These are phyloP conservation scores for Monosporozyma unispora DNA, from an alignment of 805 yeast species.

Conservation along the genomic window DNA sequence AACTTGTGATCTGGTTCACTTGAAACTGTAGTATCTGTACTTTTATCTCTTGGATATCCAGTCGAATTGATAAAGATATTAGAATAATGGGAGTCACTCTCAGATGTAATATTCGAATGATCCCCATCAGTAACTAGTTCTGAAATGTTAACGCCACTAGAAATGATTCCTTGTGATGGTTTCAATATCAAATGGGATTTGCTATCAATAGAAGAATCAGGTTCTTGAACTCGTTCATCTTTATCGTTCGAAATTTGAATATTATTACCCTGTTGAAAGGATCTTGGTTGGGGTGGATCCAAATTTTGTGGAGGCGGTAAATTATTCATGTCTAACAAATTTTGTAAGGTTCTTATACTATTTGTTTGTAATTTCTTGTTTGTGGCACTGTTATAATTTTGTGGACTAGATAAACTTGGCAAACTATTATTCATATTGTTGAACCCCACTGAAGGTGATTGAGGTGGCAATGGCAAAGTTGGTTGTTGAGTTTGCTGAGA, in stretches of 20 bases:
- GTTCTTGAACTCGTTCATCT: not conserved
- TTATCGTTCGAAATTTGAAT: not conserved
- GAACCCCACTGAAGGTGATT: not conserved
- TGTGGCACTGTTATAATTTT: not conserved
- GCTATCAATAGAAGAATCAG: not conserved
- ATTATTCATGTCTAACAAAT: not conserved
- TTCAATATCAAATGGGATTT: not conserved
- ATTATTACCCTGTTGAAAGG: not conserved
- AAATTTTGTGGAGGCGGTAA: not conserved
- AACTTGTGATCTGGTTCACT: not conserved
- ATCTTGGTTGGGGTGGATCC: not conserved
- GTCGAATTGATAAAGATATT: not conserved
- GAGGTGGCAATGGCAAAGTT: conserved; percentile 2
- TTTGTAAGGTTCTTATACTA: not conserved
- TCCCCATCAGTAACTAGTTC: not conserved
- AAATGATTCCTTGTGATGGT: not conserved
- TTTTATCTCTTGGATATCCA: not conserved
- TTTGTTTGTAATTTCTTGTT: not conserved
- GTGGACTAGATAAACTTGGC: not conserved
- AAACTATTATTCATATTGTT: not conserved
- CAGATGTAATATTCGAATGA: not conserved
- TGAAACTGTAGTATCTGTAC: not conserved
- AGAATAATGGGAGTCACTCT: not conserved
- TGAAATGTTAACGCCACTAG: not conserved
- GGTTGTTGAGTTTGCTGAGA: conserved; percentile 5